Conservation (phyloP, 495 filamentous ascomycete species). For the Umbilicaria muhlenbergii region DNA sequence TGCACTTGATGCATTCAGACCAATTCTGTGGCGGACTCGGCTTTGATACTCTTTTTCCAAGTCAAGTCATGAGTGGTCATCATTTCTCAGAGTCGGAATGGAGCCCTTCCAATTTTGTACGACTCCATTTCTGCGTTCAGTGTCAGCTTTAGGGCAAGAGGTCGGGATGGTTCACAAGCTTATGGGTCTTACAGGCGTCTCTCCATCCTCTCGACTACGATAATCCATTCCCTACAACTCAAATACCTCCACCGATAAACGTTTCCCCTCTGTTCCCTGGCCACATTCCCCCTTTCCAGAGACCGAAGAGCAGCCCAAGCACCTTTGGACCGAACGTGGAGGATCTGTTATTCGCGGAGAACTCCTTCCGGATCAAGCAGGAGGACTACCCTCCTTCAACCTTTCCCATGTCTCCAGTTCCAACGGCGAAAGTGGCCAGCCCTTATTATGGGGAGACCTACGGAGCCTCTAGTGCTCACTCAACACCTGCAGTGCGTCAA, state of each 20-base stretch:
- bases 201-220: constrained; percentile 11
- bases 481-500: constrained; percentile 7
- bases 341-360: constrained; percentile 15
- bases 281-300: constrained; percentile 10
- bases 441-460: constrained; percentile 10
- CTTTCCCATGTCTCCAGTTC: constrained; percentile 12
- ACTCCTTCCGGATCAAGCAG: constrained; percentile 12
- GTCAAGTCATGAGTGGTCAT: constrained; percentile 13
- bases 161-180: constrained; percentile 21
- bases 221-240: constrained; percentile 15
- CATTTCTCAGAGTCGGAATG: constrained; percentile 16
- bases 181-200: neutral
- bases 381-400: constrained; percentile 13
- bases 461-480: constrained; percentile 4
- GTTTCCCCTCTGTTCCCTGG: constrained; percentile 17
- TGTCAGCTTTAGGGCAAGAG: constrained; percentile 24
- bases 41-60: constrained; percentile 13
- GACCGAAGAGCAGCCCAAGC: constrained; percentile 30
- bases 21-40: constrained; percentile 10
- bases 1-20: constrained; percentile 9
- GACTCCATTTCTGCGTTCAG: neutral
- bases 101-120: constrained; percentile 11
- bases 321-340: constrained; percentile 16
- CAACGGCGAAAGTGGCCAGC: constrained; percentile 6
- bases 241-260: constrained; percentile 19